Conservation (phyloP, 1,284 basidiomycete genomes). For the Coniferiporia sulphurascens region DNA sequence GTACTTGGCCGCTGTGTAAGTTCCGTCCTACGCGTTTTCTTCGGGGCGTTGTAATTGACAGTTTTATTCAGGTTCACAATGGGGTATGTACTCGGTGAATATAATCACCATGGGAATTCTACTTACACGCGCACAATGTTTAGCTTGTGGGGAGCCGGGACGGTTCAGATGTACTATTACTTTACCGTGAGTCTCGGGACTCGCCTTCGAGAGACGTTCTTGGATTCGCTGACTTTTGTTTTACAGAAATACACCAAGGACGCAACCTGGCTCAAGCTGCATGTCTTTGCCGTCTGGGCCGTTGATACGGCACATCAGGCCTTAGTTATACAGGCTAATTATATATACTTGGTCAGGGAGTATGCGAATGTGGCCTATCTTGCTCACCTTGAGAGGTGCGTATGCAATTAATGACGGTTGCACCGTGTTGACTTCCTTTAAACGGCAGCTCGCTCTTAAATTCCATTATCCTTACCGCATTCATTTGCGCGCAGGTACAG, state of each 20-base stretch:
- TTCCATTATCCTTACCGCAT: not conserved
- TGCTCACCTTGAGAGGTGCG: not conserved
- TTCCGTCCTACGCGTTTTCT: not conserved
- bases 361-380: conserved; percentile 6
- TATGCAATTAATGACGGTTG: not conserved
- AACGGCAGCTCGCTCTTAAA: not conserved
- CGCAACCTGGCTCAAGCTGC: conserved; percentile 3
- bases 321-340: not conserved
- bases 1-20: conserved; percentile 13
- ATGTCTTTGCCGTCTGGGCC: conserved; percentile 10
- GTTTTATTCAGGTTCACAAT: conserved; percentile 8
- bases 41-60: not conserved
- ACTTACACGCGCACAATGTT: not conserved
- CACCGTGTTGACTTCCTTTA: not conserved
- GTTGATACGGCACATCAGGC: conserved; percentile 13
- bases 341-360: conserved; percentile 10
- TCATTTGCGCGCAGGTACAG: not conserved
- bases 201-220: not conserved
- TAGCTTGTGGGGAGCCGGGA: conserved; percentile 16
- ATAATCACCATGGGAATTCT: not conserved
- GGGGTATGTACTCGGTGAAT: conserved; percentile 2
- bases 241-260: conserved; percentile 9
- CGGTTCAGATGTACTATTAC: conserved; percentile 16
- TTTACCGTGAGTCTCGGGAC: conserved; percentile 3
- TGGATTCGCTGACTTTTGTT: too few relatives aligned